phyloP scores from a whole-genome alignment of 306 rosid species.

The Sicyos baderoa region DNA sequence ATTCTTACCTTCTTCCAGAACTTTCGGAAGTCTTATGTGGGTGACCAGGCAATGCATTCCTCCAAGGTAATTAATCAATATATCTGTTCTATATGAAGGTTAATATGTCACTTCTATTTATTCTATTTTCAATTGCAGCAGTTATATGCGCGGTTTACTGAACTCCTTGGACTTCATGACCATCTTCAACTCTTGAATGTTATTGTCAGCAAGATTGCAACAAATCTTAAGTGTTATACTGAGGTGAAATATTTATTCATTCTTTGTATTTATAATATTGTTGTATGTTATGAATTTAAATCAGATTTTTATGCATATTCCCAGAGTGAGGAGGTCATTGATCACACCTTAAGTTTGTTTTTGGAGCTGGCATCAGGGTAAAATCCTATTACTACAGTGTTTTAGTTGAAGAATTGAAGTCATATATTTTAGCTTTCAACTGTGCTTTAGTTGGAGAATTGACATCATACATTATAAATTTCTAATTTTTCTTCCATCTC shows the following conservation, averaged over 20 bases:
- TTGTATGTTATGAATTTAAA: not conserved
- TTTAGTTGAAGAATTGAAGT: slow-evolving; percentile 3
- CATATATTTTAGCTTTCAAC: not conserved
- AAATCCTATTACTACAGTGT: slow-evolving; percentile 25
- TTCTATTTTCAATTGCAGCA: slow-evolving; percentile 49
- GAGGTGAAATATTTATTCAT: slow-evolving; percentile 40
- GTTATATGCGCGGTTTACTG: slow-evolving; percentile 79
- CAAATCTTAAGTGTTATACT: slow-evolving; percentile 74
- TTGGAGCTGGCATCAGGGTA: slow-evolving; percentile 98
- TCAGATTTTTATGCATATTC: slow-evolving; percentile 24
- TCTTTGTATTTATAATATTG: slow-evolving; percentile 1
- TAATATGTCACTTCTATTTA: slow-evolving; percentile 25
- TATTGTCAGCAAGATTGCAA: slow-evolving; percentile 73
- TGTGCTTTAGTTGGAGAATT: slow-evolving; percentile 1
- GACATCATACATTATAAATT: slow-evolving; percentile 6
- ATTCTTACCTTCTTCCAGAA: slow-evolving; percentile 92
- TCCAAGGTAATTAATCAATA: slow-evolving; percentile 62
- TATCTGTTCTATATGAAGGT: slow-evolving; percentile 16
- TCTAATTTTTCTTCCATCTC: slow-evolving; percentile 2
- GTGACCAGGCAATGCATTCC: slow-evolving; percentile 99
- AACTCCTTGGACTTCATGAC: slow-evolving; percentile 83
- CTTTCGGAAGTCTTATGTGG: slow-evolving; percentile 89
- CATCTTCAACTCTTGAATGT: slow-evolving; percentile 64
- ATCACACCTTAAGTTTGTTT: slow-evolving; percentile 90
- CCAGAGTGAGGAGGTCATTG: slow-evolving; percentile 97